Percentiles rank a stretch among this genome's conserved stretches.
These are phyloP conservation scores for Escovopsis sp. DNA, from an alignment of 2,329 filamentous ascomycete genomes.

Conservation along the genomic window DNA sequence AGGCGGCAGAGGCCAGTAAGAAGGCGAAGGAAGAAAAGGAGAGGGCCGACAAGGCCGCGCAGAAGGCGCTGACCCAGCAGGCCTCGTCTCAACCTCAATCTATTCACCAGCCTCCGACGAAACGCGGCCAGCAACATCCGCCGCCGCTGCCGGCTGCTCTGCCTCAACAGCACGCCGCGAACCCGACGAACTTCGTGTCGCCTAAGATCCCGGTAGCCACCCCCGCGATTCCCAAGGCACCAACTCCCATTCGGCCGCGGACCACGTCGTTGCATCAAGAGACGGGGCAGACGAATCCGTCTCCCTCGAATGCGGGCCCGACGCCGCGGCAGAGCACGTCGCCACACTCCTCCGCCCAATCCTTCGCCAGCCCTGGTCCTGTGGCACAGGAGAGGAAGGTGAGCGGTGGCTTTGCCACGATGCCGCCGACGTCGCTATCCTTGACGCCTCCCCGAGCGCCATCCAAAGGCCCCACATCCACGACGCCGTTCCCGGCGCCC, in stretches of 20 bases:
- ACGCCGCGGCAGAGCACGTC: slow-evolving; percentile 41
- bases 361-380: slow-evolving; percentile 50
- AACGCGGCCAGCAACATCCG: slow-evolving; percentile 21
- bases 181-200: slow-evolving; percentile 49
- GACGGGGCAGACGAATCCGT: slow-evolving; percentile 52
- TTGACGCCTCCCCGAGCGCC: slow-evolving; percentile 42
- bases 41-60: slow-evolving; percentile 3
- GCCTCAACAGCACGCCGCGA: slow-evolving; percentile 47
- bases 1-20: slow-evolving; percentile 32
- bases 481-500: slow-evolving; percentile 38
- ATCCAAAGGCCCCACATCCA: slow-evolving; percentile 21
- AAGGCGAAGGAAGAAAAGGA: slow-evolving; percentile 55
- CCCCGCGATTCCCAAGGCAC: slow-evolving; percentile 67
- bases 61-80: slow-evolving; percentile 25
- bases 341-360: slow-evolving; percentile 46
- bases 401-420: slow-evolving; percentile 27
- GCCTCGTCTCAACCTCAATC: slow-evolving; percentile 7
- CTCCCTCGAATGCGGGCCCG: slow-evolving; percentile 49
- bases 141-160: slow-evolving; percentile 32
- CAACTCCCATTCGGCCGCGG: slow-evolving; percentile 63
- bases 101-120: slow-evolving; percentile 5
- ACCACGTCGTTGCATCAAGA: slow-evolving; percentile 74
- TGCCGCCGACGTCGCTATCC: slow-evolving; percentile 19
- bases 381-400: slow-evolving; percentile 50
- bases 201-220: slow-evolving; percentile 69